phyloP scores from a whole-genome alignment of 805 yeast species.

The Dipodascus albidus region DNA sequence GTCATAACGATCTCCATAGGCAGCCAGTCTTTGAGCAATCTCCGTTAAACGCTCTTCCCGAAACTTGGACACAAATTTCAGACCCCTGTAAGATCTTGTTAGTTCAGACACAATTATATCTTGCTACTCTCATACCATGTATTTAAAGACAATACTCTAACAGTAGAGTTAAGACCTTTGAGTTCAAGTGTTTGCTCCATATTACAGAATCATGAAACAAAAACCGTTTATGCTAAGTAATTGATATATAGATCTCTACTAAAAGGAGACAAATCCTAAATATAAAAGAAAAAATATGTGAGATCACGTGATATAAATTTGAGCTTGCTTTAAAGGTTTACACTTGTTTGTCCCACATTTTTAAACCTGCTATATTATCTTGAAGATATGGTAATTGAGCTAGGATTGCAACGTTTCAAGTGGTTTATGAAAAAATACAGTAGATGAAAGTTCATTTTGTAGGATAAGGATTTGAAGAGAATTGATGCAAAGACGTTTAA shows the following conservation, averaged over 20 bases:
- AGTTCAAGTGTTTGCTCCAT: neutral
- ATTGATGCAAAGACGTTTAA: too few relatives aligned
- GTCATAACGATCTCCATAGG: slow-evolving; percentile 44
- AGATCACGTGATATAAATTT: too few relatives aligned
- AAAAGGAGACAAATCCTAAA: too few relatives aligned
- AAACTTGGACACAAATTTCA: slow-evolving; percentile 68
- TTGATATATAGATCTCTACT: too few relatives aligned
- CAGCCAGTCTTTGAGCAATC: slow-evolving; percentile 56
- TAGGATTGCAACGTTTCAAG: too few relatives aligned
- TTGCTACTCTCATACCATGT: slow-evolving; percentile 25
- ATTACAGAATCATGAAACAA: too few relatives aligned
- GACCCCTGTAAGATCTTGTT: slow-evolving; percentile 52
- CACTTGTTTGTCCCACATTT: too few relatives aligned
- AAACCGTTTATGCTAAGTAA: too few relatives aligned
- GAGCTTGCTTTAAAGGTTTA: too few relatives aligned
- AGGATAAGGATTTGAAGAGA: neutral
- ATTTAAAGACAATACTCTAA: slow-evolving; percentile 22
- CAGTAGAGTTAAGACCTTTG: slow-evolving; percentile 1
- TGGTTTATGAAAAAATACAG: neutral
- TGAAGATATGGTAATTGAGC: too few relatives aligned
- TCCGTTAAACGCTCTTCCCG: slow-evolving; percentile 57
- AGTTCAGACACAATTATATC: neutral
- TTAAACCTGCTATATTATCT: too few relatives aligned
- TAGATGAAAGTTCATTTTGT: neutral
- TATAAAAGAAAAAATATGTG: too few relatives aligned